phyloP scores from a whole-genome alignment of 2,329 filamentous ascomycete species.

The Cadophora sp. region DNA sequence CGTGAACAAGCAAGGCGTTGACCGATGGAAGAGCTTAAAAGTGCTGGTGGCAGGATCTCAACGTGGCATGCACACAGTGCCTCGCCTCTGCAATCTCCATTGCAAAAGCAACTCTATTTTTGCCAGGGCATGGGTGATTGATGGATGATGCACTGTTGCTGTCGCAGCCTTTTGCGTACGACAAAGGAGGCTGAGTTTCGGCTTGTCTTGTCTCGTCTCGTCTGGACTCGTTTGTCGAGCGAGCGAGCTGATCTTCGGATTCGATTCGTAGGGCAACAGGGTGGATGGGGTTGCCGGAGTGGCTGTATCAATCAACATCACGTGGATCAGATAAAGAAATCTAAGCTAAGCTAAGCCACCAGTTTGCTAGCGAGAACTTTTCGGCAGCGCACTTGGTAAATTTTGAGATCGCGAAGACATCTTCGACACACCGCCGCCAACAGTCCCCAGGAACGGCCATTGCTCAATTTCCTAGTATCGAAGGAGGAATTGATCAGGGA shows the following conservation, averaged over 20 bases:
- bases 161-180: conserved; percentile 6
- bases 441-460: not conserved
- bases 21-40: not conserved
- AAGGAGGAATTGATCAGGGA: not conserved
- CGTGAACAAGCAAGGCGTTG: conserved; percentile 8
- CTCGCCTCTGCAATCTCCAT: conserved; percentile 12
- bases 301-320: not conserved
- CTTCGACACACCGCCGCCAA: not conserved
- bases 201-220: not conserved
- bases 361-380: conserved; percentile 10
- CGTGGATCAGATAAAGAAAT: not conserved
- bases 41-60: not conserved
- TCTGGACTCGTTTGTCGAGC: no score
- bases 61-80: conserved; percentile 14
- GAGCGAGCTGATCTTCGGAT: not conserved
- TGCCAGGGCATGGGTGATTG: conserved; percentile 1
- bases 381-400: not conserved
- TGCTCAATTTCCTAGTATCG: not conserved
- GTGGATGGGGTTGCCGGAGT: not conserved
- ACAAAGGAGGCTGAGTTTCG: conserved; percentile 19
- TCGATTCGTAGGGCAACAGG: not conserved
- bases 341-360: not conserved
- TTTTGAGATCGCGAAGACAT: conserved; percentile 2
- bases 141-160: not conserved
- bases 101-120: conserved; percentile 16